phyloP scores from a whole-genome alignment of 257 asterid species.

The Przewalskia tangutica region DNA sequence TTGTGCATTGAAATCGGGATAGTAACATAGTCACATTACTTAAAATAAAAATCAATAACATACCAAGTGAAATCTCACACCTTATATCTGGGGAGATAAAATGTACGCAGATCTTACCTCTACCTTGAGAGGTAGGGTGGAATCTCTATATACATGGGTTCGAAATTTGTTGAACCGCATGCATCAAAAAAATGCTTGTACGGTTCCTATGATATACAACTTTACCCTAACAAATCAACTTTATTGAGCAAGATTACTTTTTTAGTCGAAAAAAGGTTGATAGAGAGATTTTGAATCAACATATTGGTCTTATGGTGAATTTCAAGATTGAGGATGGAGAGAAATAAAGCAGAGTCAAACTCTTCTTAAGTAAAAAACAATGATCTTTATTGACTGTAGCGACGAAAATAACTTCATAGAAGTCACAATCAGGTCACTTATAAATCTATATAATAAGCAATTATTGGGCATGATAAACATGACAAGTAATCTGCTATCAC shows the following conservation, averaged over 20 bases:
- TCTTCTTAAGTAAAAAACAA: not conserved
- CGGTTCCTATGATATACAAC: not conserved
- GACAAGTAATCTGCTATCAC: not conserved
- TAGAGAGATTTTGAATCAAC: not conserved
- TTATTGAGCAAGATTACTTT: not conserved
- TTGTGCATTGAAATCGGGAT: not conserved
- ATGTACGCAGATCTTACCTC: too few relatives aligned
- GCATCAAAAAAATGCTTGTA: not conserved
- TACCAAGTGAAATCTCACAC: too few relatives aligned
- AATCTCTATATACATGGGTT: not conserved
- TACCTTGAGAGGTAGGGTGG: too few relatives aligned
- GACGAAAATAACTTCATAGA: not conserved
- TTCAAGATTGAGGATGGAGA: not conserved
- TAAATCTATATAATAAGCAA: not conserved
- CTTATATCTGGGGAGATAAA: too few relatives aligned
- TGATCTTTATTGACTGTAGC: not conserved
- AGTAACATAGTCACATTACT: not conserved
- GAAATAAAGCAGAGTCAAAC: not conserved
- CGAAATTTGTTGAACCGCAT: not conserved
- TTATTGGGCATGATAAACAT: too few relatives aligned
- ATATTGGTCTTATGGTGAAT: not conserved
- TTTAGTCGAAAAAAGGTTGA: not conserved
- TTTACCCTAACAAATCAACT: not conserved
- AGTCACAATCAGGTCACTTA: not conserved
- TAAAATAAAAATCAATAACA: too few relatives aligned